Conservation (phyloP, 352 stramenopile genomes). For the Phytophthora ohioensis region DNA sequence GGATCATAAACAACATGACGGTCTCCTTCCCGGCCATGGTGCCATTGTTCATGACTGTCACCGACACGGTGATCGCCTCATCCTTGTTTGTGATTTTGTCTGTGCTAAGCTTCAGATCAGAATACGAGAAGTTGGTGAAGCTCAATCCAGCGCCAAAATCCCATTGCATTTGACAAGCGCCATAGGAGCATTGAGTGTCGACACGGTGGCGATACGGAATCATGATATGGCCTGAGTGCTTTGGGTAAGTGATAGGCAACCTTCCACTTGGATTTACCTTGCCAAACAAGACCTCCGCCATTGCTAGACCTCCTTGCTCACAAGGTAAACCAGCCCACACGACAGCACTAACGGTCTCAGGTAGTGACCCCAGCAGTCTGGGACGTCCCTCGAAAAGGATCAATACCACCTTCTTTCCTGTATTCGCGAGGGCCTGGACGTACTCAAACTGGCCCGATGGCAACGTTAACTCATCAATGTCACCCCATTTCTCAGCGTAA, state of each 20-base stretch:
- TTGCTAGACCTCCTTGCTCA: conserved; percentile 81
- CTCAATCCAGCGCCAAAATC: conserved; percentile 70
- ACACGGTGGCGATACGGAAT: conserved; percentile 81
- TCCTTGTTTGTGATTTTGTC: conserved; percentile 37
- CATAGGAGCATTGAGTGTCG: conserved; percentile 54
- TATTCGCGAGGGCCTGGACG: conserved; percentile 65
- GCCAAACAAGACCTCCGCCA: conserved; percentile 85
- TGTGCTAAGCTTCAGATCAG: conserved; percentile 43
- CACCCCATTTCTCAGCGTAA: conserved; percentile 77
- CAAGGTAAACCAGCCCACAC: conserved; percentile 77
- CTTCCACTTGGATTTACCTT: conserved; percentile 79
- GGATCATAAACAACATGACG: conserved; percentile 79
- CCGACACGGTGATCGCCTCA: conserved; percentile 41
- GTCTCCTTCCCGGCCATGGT: conserved; percentile 67
- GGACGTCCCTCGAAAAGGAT: conserved; percentile 78
- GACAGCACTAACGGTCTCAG: conserved; percentile 74
- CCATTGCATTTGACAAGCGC: conserved; percentile 66
- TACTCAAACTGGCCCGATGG: conserved; percentile 75
- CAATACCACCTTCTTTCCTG: conserved; percentile 68
- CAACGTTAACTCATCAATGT: conserved; percentile 78
- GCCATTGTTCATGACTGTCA: conserved; percentile 77
- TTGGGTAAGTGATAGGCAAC: conserved; percentile 85
- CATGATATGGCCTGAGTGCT: conserved; percentile 59
- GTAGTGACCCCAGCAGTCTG: conserved; percentile 54
- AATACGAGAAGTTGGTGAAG: conserved; percentile 76